A percentile compares a stretch with the other conserved stretches of the same genome.
phyloP scores from a whole-genome alignment of 352 stramenopile species.

The Hyaloperonospora brassicae region DNA sequence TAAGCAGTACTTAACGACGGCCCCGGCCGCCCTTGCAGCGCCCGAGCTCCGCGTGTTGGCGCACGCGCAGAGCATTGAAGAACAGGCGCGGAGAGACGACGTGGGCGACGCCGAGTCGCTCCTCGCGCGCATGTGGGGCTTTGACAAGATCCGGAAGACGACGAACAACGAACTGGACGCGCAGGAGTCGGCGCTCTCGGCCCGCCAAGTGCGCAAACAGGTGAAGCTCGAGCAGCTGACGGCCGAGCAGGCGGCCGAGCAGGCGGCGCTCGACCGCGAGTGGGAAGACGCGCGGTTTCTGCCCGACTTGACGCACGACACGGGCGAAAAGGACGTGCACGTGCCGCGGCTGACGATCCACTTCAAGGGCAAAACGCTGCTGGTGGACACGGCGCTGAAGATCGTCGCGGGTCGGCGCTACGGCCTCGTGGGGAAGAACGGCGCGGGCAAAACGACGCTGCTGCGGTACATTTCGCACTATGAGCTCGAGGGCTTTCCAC shows the following conservation, averaged over 20 bases:
- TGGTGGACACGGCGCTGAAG: conserved; percentile 82
- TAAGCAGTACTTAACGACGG: conserved; percentile 9
- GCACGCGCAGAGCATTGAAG: conserved; percentile 62
- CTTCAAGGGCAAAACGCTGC: conserved; percentile 87
- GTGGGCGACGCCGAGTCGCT: conserved; percentile 54
- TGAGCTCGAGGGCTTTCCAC: conserved; percentile 94
- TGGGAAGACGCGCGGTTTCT: conserved; percentile 75
- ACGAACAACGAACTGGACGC: conserved; percentile 75
- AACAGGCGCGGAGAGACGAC: conserved; percentile 43
- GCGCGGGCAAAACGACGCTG: conserved; percentile 92
- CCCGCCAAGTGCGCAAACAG: conserved; percentile 75
- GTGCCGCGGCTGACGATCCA: conserved; percentile 83
- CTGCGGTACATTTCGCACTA: conserved; percentile 93
- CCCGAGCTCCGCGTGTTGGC: conserved; percentile 51
- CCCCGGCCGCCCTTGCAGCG: background rate
- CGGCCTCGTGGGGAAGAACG: conserved; percentile 91
- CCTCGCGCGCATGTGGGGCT: conserved; percentile 80
- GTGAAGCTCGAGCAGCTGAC: conserved; percentile 58
- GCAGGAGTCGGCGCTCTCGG: conserved; percentile 62
- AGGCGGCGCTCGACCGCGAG: conserved; percentile 60
- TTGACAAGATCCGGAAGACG: conserved; percentile 74
- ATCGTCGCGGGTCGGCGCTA: conserved; percentile 80
- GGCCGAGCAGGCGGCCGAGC: conserved; percentile 45
- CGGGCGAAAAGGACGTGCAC: conserved; percentile 82
- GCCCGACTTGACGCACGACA: conserved; percentile 70